Evolutionary conservation across 1,139 yeast species (phyloP).

Genomic region (Casaregolazyma suthepensis): DNA sequence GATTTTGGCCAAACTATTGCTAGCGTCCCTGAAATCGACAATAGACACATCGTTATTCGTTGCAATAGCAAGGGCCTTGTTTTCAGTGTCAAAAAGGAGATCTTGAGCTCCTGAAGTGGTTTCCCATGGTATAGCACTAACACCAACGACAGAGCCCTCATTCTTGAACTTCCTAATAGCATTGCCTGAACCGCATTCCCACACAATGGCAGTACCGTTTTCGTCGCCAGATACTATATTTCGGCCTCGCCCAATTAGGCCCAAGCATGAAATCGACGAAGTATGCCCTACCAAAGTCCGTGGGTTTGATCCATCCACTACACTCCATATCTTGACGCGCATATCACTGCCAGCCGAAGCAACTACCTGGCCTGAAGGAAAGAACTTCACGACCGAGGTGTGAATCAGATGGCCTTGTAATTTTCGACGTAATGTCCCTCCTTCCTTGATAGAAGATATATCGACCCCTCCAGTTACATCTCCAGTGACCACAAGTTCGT

Average conservation of each 20-base stretch:
- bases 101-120: background rate
- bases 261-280: constrained; percentile 41
- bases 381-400: constrained; percentile 38
- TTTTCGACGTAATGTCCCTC: constrained; percentile 16
- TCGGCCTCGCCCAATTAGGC: constrained; percentile 53
- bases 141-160: constrained; percentile 12
- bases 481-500: constrained; percentile 37
- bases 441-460: constrained; percentile 11
- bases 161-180: constrained; percentile 37
- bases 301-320: constrained; percentile 42
- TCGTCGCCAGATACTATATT: constrained; percentile 42
- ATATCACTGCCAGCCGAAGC: constrained; percentile 52
- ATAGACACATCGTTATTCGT: constrained; percentile 4
- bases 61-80: constrained; percentile 13
- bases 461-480: constrained; percentile 39
- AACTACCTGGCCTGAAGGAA: constrained; percentile 57
- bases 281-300: constrained; percentile 47
- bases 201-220: constrained; percentile 52
- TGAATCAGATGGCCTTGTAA: constrained; percentile 42
- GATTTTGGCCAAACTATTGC: background rate
- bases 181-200: constrained; percentile 62
- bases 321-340: constrained; percentile 53
- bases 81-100: constrained; percentile 38
- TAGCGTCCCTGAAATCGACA: constrained; percentile 11
- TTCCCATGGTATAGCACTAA: background rate